Evolutionary conservation across 345 rosid genomes (phyloP).

Genomic region (Excoecaria cochinchinensis): DNA sequence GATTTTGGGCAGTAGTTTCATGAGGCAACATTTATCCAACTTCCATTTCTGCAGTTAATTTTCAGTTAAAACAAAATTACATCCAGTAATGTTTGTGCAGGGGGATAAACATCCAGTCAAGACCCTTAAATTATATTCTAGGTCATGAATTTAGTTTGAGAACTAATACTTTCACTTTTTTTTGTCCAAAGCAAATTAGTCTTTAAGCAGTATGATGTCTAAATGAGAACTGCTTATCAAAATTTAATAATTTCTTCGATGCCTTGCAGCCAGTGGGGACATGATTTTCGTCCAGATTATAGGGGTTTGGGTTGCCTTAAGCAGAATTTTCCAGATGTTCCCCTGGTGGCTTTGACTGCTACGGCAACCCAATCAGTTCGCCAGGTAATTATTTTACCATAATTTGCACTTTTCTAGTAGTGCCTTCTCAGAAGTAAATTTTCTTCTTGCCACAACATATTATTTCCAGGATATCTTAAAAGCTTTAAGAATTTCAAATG

Average conservation of each 20-base stretch:
- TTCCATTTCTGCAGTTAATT: background rate
- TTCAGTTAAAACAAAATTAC: background rate
- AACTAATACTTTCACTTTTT: background rate
- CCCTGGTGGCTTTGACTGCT: conserved; percentile 87
- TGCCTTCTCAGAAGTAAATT: background rate
- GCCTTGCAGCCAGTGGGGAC: conserved; percentile 94
- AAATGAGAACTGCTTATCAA: background rate
- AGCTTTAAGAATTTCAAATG: conserved; percentile 73
- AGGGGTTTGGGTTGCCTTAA: conserved; percentile 77
- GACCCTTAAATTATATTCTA: background rate
- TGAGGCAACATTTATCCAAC: background rate
- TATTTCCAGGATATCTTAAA: conserved; percentile 70
- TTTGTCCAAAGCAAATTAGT: background rate
- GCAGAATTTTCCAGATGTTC: conserved; percentile 66
- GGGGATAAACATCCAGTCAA: background rate
- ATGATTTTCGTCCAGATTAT: conserved; percentile 96
- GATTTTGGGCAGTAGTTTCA: background rate
- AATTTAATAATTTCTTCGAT: conserved; percentile 14
- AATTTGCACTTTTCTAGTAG: background rate
- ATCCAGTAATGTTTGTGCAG: background rate
- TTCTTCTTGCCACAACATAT: conserved; percentile 9
- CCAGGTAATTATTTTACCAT: conserved; percentile 41
- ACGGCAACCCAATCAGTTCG: conserved; percentile 77
- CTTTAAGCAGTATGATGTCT: background rate
- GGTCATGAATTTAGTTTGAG: background rate